Conservation (phyloP, 1,284 basidiomycete genomes). For the Puccinia polysora region DNA sequence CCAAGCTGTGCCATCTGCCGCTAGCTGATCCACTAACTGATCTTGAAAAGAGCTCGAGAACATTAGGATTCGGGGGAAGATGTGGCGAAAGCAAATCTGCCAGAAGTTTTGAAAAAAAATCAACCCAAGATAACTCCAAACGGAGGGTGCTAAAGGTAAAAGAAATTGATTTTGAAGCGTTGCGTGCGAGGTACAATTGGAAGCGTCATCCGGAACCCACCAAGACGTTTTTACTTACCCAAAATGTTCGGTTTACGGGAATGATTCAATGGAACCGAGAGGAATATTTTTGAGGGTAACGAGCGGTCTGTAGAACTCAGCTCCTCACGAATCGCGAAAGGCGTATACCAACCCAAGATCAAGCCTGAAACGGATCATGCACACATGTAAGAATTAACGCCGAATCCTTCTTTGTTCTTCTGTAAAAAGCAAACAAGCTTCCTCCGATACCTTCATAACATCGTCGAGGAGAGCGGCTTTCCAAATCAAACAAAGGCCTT, state of each 20-base stretch:
- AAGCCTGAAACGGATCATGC: slow-evolving; percentile 16
- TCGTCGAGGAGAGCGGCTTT: slow-evolving; percentile 29
- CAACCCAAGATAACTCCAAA: neutral
- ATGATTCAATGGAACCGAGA: slow-evolving; percentile 38
- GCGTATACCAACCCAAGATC: slow-evolving; percentile 39
- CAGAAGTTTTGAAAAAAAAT: neutral
- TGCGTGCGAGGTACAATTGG: neutral
- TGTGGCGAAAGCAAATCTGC: slow-evolving; percentile 37
- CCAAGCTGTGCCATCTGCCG: slow-evolving; percentile 36
- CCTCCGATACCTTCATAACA: slow-evolving; percentile 38
- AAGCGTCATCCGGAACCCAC: neutral
- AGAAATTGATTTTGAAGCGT: neutral
- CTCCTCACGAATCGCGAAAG: slow-evolving; percentile 8
- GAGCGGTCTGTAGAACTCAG: neutral
- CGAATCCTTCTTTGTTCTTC: neutral
- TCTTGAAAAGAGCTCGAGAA: slow-evolving; percentile 41
- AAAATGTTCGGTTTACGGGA: slow-evolving; percentile 42
- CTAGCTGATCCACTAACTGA: slow-evolving; percentile 14
- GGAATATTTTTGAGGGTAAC: slow-evolving; percentile 13
- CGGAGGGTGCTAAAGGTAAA: no score
- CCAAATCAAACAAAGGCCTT: slow-evolving; percentile 36
- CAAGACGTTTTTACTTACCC: slow-evolving; percentile 11
- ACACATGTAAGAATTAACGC: neutral
- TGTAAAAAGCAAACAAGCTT: no score
- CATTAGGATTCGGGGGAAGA: slow-evolving; percentile 21